Evolutionary conservation across 352 stramenopile species (phyloP).

Genomic region (Globisporangium sylvaticum): DNA sequence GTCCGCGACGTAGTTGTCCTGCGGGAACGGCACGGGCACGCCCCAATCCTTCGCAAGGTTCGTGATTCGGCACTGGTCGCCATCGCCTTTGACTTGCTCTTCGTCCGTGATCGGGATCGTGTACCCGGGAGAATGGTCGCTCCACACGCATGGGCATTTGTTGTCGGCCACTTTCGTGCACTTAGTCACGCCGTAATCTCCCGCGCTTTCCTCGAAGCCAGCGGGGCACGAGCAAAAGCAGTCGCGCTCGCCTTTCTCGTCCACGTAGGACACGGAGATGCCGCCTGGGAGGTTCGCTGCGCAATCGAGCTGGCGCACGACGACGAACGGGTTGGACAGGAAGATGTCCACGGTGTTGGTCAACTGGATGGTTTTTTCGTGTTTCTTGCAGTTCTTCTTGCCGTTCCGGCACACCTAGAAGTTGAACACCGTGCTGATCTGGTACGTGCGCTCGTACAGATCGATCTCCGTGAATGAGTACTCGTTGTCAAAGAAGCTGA

Average conservation of each 20-base stretch:
- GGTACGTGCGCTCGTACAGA: constrained; percentile 7
- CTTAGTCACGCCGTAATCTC: constrained; percentile 15
- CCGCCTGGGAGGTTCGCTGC: constrained; percentile 23
- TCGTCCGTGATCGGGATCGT: constrained; percentile 1
- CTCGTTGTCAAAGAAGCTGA: constrained; percentile 19
- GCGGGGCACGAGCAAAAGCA: constrained; percentile 59
- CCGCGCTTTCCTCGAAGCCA: constrained; percentile 22
- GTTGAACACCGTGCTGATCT: constrained; percentile 2
- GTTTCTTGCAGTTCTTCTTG: constrained; percentile 19
- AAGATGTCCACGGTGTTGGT: constrained; percentile 39
- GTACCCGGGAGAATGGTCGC: constrained; percentile 18
- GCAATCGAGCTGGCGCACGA: constrained; percentile 37
- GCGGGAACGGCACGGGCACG: constrained; percentile 44
- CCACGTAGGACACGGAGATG: constrained; percentile 46
- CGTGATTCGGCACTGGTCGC: constrained; percentile 27
- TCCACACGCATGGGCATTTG: constrained; percentile 47
- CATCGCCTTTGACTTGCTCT: constrained; percentile 11
- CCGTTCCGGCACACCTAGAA: constrained; percentile 21
- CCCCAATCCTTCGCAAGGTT: constrained; percentile 27
- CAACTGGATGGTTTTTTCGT: constrained; percentile 34
- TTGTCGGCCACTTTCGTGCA: constrained; percentile 30
- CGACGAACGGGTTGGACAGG: constrained; percentile 60
- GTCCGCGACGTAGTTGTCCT: constrained; percentile 49
- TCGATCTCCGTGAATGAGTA: constrained; percentile 3
- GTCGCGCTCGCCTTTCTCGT: constrained; percentile 28